A percentile compares a stretch with the other conserved stretches of the same genome.
Conservation (phyloP, 768 basidiomycete species). For the Tephrocybe sp. region DNA sequence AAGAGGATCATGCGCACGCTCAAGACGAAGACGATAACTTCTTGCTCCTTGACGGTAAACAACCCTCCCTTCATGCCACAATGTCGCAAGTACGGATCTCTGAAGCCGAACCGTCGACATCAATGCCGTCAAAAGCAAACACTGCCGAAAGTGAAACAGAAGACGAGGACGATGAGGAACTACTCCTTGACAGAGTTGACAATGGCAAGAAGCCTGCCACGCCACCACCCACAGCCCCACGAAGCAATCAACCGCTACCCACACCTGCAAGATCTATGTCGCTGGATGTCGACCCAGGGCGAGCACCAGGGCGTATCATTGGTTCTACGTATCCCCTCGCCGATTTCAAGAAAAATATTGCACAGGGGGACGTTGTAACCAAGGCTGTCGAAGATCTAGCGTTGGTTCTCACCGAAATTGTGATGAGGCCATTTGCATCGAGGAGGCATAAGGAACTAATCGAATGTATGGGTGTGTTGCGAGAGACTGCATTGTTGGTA, state of each 20-base stretch:
- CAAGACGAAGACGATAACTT: constrained; percentile 57
- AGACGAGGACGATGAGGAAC: constrained; percentile 31
- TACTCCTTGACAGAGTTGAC: constrained; percentile 22
- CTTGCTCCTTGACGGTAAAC: constrained; percentile 54
- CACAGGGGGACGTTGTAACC: constrained; percentile 72
- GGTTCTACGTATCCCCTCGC: constrained; percentile 68
- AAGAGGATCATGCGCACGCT: constrained; percentile 62
- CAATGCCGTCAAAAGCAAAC: constrained; percentile 25
- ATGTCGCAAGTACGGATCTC: constrained; percentile 16
- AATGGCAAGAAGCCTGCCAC: constrained; percentile 19
- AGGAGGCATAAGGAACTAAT: constrained; percentile 68
- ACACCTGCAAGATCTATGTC: constrained; percentile 55
- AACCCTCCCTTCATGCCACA: constrained; percentile 16
- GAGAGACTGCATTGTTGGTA: constrained; percentile 65
- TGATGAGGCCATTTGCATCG: constrained; percentile 66
- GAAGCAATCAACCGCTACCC: constrained; percentile 32
- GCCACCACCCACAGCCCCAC: constrained; percentile 11
- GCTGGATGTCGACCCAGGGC: constrained; percentile 42
- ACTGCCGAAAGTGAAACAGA: constrained; percentile 55
- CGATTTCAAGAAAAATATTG: constrained; percentile 74
- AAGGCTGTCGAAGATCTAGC: constrained; percentile 85
- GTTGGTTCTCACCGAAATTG: constrained; percentile 66
- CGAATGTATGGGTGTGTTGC: constrained; percentile 66
- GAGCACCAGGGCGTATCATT: constrained; percentile 71
- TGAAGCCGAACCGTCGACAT: constrained; percentile 13